Evolutionary conservation across 441 rosid genomes (phyloP).

Genomic region (Populus tomentosa): DNA sequence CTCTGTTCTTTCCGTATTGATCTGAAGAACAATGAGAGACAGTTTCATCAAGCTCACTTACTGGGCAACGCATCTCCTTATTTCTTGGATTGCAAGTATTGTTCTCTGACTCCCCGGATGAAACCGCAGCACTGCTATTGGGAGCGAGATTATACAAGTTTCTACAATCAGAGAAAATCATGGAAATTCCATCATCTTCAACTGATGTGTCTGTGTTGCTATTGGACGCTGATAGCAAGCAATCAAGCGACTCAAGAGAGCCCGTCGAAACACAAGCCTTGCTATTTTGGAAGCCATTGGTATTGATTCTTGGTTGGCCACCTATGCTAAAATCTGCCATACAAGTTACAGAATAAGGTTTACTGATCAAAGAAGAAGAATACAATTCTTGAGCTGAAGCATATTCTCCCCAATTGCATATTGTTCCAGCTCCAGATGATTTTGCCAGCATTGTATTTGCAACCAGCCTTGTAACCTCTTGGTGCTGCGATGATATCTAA

Average conservation of each 20-base stretch:
- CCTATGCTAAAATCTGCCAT: conserved; percentile 27
- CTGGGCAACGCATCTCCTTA: conserved; percentile 20
- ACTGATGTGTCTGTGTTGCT: conserved; percentile 52
- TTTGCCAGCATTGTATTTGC: conserved; percentile 24
- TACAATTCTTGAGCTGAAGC: conserved; percentile 27
- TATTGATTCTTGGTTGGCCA: conserved; percentile 26
- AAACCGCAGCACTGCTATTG: conserved; percentile 29
- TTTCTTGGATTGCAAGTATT: conserved; percentile 26
- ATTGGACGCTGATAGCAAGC: conserved; percentile 60
- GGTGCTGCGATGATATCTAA: conserved; percentile 15
- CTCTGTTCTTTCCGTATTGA: conserved; percentile 11
- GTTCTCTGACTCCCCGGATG: conserved; percentile 76
- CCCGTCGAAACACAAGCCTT: conserved; percentile 26
- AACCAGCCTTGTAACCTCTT: conserved; percentile 16
- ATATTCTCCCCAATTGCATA: conserved; percentile 30
- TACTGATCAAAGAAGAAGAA: conserved; percentile 35
- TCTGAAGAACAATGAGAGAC: conserved; percentile 36
- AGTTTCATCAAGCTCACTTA: conserved; percentile 36
- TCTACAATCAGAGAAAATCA: conserved; percentile 56
- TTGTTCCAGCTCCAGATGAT: conserved; percentile 12
- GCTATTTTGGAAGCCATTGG: conserved; percentile 21
- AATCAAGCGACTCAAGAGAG: conserved; percentile 50
- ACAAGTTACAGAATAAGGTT: conserved; percentile 1
- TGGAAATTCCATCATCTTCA: conserved; percentile 67
- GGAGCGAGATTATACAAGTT: conserved; percentile 55